phyloP scores from a whole-genome alignment of 2,329 filamentous ascomycete genomes.

The Aspergillus jensenii region DNA sequence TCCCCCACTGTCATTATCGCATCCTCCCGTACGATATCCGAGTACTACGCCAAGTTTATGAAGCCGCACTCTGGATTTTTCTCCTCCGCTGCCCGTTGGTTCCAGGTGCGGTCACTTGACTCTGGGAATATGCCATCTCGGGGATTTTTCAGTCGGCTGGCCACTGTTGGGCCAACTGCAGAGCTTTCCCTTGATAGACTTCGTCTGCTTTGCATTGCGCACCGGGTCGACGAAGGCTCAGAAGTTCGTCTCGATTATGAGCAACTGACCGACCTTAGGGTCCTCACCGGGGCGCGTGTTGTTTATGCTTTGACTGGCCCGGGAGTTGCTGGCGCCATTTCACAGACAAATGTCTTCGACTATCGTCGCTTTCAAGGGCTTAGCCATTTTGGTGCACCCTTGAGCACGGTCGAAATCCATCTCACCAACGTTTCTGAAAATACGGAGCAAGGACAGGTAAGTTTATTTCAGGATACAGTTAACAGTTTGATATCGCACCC shows the following conservation, averaged over 20 bases:
- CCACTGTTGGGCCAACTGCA: constrained; percentile 38
- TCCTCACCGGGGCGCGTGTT: constrained; percentile 76
- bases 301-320: constrained; percentile 82
- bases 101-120: constrained; percentile 69
- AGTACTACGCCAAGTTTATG: constrained; percentile 64
- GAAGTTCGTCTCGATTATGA: constrained; percentile 65
- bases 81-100: constrained; percentile 67
- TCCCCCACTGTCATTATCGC: constrained; percentile 81
- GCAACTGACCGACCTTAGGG: constrained; percentile 75
- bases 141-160: constrained; percentile 55
- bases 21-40: constrained; percentile 69
- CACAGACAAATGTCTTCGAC: constrained; percentile 84
- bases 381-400: constrained; percentile 77
- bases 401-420: constrained; percentile 77
- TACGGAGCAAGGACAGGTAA: constrained; percentile 59
- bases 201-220: constrained; percentile 76
- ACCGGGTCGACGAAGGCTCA: constrained; percentile 63
- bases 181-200: constrained; percentile 62
- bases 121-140: constrained; percentile 72
- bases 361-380: constrained; percentile 61
- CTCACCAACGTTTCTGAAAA: constrained; percentile 47
- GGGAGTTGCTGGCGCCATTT: constrained; percentile 82
- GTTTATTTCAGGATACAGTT: constrained; percentile 21
- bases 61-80: constrained; percentile 62
- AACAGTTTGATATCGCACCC: not conserved